These are phyloP conservation scores for Kalanchoe fedtschenkoi DNA, from an alignment of 164 flowering plant species.

Conservation along the genomic window DNA sequence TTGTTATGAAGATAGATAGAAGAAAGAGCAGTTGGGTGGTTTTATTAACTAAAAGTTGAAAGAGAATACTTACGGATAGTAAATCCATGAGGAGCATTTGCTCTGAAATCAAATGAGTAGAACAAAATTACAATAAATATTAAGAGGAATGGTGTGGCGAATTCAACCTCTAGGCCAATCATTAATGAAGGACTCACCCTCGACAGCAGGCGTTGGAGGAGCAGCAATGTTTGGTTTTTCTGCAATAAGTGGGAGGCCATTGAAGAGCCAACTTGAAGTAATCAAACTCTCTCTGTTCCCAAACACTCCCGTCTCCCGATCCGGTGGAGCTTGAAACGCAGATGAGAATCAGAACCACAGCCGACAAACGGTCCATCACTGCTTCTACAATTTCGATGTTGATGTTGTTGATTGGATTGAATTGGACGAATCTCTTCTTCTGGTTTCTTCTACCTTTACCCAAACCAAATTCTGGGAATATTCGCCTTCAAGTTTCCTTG, in stretches of 20 bases:
- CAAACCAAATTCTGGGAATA: too few species aligned
- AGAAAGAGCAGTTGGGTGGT: not conserved
- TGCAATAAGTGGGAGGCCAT: slow-evolving; percentile 64
- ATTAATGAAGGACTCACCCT: slow-evolving; percentile 19
- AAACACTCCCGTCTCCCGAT: not conserved
- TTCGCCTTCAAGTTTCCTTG: too few species aligned
- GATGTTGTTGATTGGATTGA: too few species aligned
- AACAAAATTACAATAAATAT: not conserved
- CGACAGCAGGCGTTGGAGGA: slow-evolving; percentile 57
- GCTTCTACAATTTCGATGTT: too few species aligned
- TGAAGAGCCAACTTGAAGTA: slow-evolving; percentile 53
- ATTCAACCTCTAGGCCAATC: too few species aligned
- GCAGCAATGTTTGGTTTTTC: slow-evolving; percentile 41
- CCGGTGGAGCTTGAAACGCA: not conserved
- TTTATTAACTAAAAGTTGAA: not conserved
- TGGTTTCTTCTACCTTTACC: too few species aligned
- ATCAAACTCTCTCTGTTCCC: slow-evolving; percentile 49
- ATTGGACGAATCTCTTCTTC: too few species aligned
- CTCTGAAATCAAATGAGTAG: slow-evolving; percentile 27
- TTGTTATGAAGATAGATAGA: not conserved
- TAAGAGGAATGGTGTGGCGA: not conserved
- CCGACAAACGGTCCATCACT: too few species aligned
- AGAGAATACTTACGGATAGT: slow-evolving; percentile 45
- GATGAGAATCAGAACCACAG: not conserved
- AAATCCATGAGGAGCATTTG: slow-evolving; percentile 33